Evolutionary conservation across 768 basidiomycete genomes (phyloP), one percentile per base, ranked within the genome.

Genomic region (Pisolithus tinctorius): DNA sequence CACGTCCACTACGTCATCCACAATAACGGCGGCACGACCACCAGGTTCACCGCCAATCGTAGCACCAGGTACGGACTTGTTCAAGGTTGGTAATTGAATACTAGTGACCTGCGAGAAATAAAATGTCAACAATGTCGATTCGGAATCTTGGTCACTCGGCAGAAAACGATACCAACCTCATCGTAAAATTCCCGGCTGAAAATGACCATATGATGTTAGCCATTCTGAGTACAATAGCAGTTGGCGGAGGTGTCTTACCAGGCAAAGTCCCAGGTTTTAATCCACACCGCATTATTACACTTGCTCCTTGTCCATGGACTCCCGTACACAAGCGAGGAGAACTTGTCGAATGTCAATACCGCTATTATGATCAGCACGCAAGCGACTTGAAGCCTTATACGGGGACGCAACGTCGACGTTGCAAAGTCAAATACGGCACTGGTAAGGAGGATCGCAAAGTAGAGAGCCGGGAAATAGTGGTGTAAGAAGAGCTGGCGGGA

Each of bases 391-490:
- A 95, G 64, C 27, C 94, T 76, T 30, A 90, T 70, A 36, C 81
- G 75, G 0, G 93, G 90, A 30, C 84, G 77, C 7, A 98, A 69
- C 1, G 78, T 77, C 27, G 88, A 85, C 1, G 94, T 96, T 36
- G 83, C 68, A 44, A 93, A 77, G 68, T 99, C 96, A 60, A 98
- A 97, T 2, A 86, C 76, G 3, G 74, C 74, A 48, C 86, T 86
- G 26, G 77, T 76, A 23, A 92, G 73, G 11, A 99, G 79, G 58
- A 92, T 82, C n/a, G 87, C 83, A 58, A 89, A 94, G 63, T 93
- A 95, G n/a, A 99, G 74, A 0, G 94, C 93, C 0, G 95, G 96
- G 71, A 98, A 87, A 67, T 98, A 98, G 71, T 98, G 96, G 64
- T 98, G 95, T 23, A 99, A 71, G 80, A 99, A 99, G 43, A 98